Evolutionary conservation across 1,139 yeast genomes (phyloP), one percentile per base, ranked within the genome.

Genomic region (Magnusiomyces sp.): DNA sequence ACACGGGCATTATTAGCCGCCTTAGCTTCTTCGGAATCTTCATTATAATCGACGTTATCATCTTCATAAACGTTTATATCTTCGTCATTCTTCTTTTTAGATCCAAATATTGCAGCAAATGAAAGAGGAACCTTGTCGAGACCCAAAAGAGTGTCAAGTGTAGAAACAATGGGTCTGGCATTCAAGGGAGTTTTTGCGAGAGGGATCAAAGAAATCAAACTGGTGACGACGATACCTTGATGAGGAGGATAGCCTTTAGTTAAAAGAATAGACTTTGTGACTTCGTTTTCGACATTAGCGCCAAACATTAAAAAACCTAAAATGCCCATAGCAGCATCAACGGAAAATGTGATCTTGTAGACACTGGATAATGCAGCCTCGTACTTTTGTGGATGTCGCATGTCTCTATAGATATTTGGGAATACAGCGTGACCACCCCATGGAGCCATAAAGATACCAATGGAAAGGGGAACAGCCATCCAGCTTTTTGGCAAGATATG

Each of bases 271-370:
- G 81, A 85, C 61, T 81, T 85, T 5, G 97, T 88, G 56, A 90
- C 78, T 65, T 90, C 97, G 60, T 87, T 94, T 57, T 76, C 75
- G 48, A 90, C 87, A 34, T 45, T 43, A 19, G 69, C 62, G 23
- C 97, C 97, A 71, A 87, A 90, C 97, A 90, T 90, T 39, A 89
- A 68, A 63, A 81, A 85, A 0, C 97, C 97, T 43, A 87, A 68
- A 1, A 83, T 70, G 0, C 88, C 96, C 75, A 89, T 87, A 20
- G 83, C 69, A 52, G 79, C 62, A 65, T 90, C 97, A 6, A 92
- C 78, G 1, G 78, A 48, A 52, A 82, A 75, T 0, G 95, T 83
- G 55, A 88, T 83, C 42, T 76, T 59, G 59, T 83, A 87, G 0
- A 84, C 74, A 17, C 75, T 67, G 50, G 71, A 71, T 58, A 81